Evolutionary conservation across 75 land plant genomes (phyloP).

Genomic region (Pinus tabuliformis): DNA sequence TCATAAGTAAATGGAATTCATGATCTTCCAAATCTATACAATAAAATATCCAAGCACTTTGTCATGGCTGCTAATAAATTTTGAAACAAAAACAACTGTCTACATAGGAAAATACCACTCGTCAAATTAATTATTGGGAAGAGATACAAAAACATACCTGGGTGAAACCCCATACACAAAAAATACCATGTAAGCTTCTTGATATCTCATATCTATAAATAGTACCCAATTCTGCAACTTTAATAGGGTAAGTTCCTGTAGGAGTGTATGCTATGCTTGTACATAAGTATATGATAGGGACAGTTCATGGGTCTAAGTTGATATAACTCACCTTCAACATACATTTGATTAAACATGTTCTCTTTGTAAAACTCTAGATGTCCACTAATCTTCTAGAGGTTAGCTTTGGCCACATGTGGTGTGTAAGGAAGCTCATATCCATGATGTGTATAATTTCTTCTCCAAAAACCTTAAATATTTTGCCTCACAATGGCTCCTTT

Average conservation of each 20-base stretch:
- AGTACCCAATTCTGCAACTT: constrained; percentile 96
- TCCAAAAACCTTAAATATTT: constrained; percentile 92
- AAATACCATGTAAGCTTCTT: constrained; percentile 95
- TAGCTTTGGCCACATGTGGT: constrained; percentile 95
- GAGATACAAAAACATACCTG: constrained; percentile 48
- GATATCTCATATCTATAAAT: constrained; percentile 96
- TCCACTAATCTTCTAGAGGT: constrained; percentile 96
- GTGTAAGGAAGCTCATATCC: constrained; percentile 94
- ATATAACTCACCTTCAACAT: constrained; percentile 90
- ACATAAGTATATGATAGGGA: constrained; percentile 92
- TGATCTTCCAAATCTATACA: not conserved
- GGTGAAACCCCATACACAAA: constrained; percentile 98
- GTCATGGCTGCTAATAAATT: not conserved
- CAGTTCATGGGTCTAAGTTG: constrained; percentile 99
- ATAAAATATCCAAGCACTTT: not conserved
- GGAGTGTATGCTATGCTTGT: constrained; percentile 69
- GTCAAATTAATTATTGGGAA: not conserved
- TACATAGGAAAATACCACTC: not conserved
- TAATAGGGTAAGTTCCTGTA: constrained; percentile 88
- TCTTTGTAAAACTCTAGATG: constrained; percentile 95
- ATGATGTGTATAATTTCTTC: constrained; percentile 58
- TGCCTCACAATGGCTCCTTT: constrained; percentile 93
- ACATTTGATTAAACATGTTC: constrained; percentile 97
- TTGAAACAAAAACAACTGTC: not conserved
- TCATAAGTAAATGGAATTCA: not conserved